Conservation (phyloP, 2,329 filamentous ascomycete species). For the Alternaria postmessia region DNA sequence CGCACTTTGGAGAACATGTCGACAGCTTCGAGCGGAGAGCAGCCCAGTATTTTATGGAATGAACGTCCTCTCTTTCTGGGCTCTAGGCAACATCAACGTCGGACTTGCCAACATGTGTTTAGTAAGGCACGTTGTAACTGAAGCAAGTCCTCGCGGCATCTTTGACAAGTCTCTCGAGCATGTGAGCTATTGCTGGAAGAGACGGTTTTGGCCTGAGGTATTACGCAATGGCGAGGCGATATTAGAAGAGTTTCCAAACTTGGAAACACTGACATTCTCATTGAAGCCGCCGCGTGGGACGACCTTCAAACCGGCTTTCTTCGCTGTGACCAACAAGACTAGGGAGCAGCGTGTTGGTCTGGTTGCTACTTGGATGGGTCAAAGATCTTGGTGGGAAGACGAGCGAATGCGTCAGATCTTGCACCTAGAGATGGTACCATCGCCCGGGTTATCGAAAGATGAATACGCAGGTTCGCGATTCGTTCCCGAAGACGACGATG, state of each 20-base stretch:
- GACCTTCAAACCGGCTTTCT: conserved; percentile 37
- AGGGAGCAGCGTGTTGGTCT: conserved; percentile 36
- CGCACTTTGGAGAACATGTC: conserved; percentile 48
- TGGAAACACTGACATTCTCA: conserved; percentile 34
- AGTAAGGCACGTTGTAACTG: conserved; percentile 34
- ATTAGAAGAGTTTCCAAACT: conserved; percentile 32
- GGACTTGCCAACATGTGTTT: conserved; percentile 15
- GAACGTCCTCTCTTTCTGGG: conserved; percentile 55
- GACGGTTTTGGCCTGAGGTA: conserved; percentile 41
- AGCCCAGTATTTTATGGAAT: conserved; percentile 57
- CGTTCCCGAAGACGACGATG: conserved; percentile 28
- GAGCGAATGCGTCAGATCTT: conserved; percentile 35
- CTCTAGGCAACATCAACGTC: conserved; percentile 22
- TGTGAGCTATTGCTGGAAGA: conserved; percentile 39
- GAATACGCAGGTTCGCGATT: conserved; percentile 35
- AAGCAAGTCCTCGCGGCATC: conserved; percentile 32
- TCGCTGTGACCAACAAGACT: conserved; percentile 34
- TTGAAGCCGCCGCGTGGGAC: conserved; percentile 29
- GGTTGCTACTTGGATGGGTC: conserved; percentile 37
- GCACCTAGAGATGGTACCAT: conserved; percentile 35
- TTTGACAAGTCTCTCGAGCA: conserved; percentile 33
- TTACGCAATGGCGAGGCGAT: conserved; percentile 22
- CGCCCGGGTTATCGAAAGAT: conserved; percentile 16
- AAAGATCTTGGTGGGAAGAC: conserved; percentile 29
- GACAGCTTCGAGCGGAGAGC: conserved; percentile 54